These are phyloP conservation scores for Aspergillus nomiae DNA, from an alignment of 2,329 filamentous ascomycete genomes.

Conservation along the genomic window DNA sequence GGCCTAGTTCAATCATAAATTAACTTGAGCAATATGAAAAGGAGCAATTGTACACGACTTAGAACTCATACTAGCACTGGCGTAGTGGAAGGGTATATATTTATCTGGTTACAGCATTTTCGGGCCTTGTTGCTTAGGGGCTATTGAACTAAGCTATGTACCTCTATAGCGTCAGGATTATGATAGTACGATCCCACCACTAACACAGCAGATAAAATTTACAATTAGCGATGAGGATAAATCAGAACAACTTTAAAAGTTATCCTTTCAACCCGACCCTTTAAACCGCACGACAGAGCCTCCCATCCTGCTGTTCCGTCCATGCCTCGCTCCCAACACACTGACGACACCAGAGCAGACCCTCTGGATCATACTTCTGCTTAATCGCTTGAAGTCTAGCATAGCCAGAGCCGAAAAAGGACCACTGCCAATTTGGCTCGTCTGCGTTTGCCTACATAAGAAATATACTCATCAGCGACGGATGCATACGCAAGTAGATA, in stretches of 20 bases:
- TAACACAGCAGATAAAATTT: too few species aligned
- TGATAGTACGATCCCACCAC: too few species aligned
- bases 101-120: too few species aligned
- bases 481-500: background rate
- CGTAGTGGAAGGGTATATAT: too few species aligned
- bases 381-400: conserved; percentile 20
- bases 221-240: too few species aligned
- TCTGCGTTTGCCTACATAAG: conserved; percentile 16
- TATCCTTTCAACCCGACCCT: too few species aligned
- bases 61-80: too few species aligned
- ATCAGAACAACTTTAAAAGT: too few species aligned
- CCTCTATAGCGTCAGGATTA: too few species aligned
- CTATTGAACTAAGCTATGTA: too few species aligned
- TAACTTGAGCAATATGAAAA: background rate
- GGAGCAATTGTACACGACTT: too few species aligned
- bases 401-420: conserved; percentile 23
- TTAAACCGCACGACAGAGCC: background rate
- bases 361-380: conserved; percentile 18
- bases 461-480: background rate
- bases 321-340: conserved; percentile 29
- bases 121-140: too few species aligned
- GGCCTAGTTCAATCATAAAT: background rate
- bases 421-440: conserved; percentile 18
- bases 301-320: background rate
- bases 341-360: conserved; percentile 23